phyloP scores from a whole-genome alignment of 768 basidiomycete species.

The Artomyces pyxidatus region DNA sequence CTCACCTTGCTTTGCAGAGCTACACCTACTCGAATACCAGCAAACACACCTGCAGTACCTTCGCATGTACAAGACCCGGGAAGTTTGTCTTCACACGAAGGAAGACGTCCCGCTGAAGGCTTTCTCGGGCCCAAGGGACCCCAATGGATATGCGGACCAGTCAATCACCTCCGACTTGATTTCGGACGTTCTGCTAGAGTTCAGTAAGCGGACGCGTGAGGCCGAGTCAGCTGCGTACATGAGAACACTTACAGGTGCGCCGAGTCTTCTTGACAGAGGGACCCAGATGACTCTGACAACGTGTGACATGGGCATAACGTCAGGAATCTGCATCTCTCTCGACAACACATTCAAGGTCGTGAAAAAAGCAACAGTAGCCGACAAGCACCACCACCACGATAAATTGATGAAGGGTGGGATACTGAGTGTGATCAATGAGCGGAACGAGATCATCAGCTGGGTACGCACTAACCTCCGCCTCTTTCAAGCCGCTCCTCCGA shows the following conservation, averaged over 20 bases:
- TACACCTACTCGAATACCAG: slow-evolving; percentile 19
- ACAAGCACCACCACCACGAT: background rate
- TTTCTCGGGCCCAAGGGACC: background rate
- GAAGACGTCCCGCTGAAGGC: background rate
- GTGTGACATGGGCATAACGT: too few species aligned
- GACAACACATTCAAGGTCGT: slow-evolving; percentile 16
- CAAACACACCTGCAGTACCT: slow-evolving; percentile 15
- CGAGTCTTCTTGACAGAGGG: too few species aligned
- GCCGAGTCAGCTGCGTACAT: slow-evolving; percentile 15
- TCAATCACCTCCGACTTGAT: slow-evolving; percentile 18
- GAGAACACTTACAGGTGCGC: slow-evolving; percentile 14
- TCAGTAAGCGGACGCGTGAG: slow-evolving; percentile 10
- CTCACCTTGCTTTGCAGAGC: slow-evolving; percentile 15
- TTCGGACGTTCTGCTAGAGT: slow-evolving; percentile 15
- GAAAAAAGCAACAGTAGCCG: slow-evolving; percentile 10
- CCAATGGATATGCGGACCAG: slow-evolving; percentile 1
- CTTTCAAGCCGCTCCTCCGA: too few species aligned
- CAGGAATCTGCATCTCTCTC: slow-evolving; percentile 7
- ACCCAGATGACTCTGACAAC: too few species aligned
- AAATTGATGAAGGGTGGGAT: slow-evolving; percentile 11
- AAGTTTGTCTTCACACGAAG: background rate
- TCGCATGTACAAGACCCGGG: background rate
- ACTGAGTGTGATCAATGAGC: slow-evolving; percentile 14
- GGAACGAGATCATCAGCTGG: slow-evolving; percentile 12
- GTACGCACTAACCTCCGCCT: slow-evolving; percentile 6